phyloP scores from a whole-genome alignment of 306 rosid species.

The Dryas octopetala region DNA sequence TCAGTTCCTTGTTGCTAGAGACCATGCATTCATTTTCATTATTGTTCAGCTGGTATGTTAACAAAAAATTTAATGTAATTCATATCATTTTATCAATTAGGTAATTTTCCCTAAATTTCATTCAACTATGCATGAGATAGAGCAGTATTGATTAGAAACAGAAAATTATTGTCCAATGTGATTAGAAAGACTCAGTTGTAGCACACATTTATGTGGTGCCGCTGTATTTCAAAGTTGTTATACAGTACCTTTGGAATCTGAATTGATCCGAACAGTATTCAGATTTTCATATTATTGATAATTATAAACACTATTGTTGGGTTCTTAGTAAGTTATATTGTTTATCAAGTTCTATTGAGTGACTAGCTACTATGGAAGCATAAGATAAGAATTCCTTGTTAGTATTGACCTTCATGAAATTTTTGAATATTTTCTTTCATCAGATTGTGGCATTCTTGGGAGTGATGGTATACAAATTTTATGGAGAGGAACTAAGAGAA shows the following conservation, averaged over 20 bases:
- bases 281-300: neutral
- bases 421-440: constrained; percentile 30
- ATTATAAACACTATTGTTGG: neutral
- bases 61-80: neutral
- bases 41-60: constrained; percentile 81
- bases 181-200: neutral
- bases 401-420: constrained; percentile 24
- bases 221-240: neutral
- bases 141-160: neutral
- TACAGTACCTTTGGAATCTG: neutral
- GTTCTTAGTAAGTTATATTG: neutral
- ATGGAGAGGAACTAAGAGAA: constrained; percentile 93
- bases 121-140: neutral
- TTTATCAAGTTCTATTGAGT: neutral
- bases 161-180: neutral
- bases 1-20: constrained; percentile 97
- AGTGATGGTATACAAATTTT: constrained; percentile 88
- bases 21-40: constrained; percentile 91
- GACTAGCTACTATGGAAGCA: neutral
- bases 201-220: neutral
- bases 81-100: constrained; percentile 4
- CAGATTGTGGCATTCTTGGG: constrained; percentile 98
- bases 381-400: constrained; percentile 5
- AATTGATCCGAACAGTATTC: neutral
- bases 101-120: neutral